A percentile compares a stretch with the other conserved stretches of the same genome.
These are phyloP conservation scores for Aegilops umbellulata DNA, from an alignment of 176 grass and related monocot genomes.

Conservation along the genomic window DNA sequence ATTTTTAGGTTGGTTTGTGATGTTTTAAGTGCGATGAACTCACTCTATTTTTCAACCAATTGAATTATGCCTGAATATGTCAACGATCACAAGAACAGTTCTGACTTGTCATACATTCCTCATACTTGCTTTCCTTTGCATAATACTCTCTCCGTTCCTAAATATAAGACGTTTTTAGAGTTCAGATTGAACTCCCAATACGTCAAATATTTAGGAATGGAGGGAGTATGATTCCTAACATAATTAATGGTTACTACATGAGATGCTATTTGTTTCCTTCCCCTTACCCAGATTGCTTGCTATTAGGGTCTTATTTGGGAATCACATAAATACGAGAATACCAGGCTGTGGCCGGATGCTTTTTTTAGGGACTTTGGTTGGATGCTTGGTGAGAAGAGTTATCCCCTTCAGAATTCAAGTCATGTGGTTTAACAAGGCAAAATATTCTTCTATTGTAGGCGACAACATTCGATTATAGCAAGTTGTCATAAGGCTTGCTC, in stretches of 20 bases:
- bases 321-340: background rate
- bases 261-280: background rate
- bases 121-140: background rate
- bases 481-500: background rate
- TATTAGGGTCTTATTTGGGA: background rate
- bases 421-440: background rate
- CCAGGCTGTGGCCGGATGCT: background rate
- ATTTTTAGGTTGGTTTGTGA: slow-evolving; percentile 3
- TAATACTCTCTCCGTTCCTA: too few species aligned
- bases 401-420: background rate
- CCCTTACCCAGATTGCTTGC: background rate
- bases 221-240: too few species aligned
- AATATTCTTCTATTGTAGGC: background rate
- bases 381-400: background rate
- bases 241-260: too few species aligned
- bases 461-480: background rate
- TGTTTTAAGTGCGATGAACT: background rate
- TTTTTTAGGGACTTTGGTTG: background rate
- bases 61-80: slow-evolving; percentile 22
- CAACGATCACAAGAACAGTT: background rate
- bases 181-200: too few species aligned
- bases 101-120: background rate
- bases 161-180: too few species aligned
- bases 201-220: too few species aligned
- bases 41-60: background rate